These are phyloP conservation scores for Paraphoma chrysanthemicola DNA, from an alignment of 2,329 filamentous ascomycete species.

Conservation along the genomic window DNA sequence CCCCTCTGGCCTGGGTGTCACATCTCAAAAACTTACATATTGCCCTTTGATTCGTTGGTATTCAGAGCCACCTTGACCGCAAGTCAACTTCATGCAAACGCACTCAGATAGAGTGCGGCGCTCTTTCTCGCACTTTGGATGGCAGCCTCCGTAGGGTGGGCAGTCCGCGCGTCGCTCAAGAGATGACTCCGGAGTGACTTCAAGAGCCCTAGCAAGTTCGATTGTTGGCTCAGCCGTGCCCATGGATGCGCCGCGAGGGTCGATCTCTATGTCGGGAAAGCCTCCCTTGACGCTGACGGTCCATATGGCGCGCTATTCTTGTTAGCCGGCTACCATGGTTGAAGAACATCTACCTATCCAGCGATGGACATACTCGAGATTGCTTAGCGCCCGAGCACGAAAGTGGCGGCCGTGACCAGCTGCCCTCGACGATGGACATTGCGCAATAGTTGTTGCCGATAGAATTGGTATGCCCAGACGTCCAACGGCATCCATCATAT, in stretches of 20 bases:
- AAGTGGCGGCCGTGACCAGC: constrained; percentile 3
- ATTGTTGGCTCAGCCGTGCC: too few species aligned
- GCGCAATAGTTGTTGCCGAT: too few species aligned
- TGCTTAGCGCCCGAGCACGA: constrained; percentile 1
- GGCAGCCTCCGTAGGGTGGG: not conserved
- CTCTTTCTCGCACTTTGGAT: not conserved
- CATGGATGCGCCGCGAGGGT: too few species aligned
- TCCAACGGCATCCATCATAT: too few species aligned
- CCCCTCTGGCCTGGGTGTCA: not conserved
- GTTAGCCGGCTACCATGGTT: too few species aligned
- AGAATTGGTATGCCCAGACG: too few species aligned
- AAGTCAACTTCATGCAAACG: not conserved
- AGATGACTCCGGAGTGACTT: not conserved
- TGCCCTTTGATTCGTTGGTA: not conserved
- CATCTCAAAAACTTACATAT: not conserved
- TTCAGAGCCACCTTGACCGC: not conserved
- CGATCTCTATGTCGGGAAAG: too few species aligned
- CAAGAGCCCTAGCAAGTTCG: not conserved
- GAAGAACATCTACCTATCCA: too few species aligned
- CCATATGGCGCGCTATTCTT: too few species aligned
- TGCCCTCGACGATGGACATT: not conserved
- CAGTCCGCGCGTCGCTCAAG: not conserved
- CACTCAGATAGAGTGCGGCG: not conserved
- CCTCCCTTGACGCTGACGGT: too few species aligned
- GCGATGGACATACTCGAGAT: too few species aligned